Percentiles rank a stretch among this genome's conserved stretches.
Conservation (phyloP, 177 flowering plant genomes). For the Vitis hybrid region DNA sequence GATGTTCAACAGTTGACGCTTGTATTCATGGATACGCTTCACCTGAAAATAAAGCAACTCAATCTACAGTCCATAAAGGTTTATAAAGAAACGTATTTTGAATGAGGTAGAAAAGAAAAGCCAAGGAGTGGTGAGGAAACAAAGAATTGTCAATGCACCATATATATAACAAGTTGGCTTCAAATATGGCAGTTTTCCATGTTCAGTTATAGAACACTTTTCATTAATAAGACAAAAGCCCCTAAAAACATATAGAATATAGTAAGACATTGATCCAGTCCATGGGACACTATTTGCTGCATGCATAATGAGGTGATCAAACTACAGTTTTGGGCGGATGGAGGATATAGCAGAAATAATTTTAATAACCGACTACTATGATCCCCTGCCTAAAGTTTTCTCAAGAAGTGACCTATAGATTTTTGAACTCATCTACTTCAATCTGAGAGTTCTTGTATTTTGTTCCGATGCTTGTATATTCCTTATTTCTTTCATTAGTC, state of each 20-base stretch:
- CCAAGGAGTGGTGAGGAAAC: too few relatives aligned
- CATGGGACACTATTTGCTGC: too few relatives aligned
- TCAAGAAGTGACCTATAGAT: background rate
- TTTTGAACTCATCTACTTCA: background rate
- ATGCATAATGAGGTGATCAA: too few relatives aligned
- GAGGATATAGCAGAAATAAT: too few relatives aligned
- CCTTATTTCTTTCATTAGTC: background rate
- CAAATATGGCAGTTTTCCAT: background rate
- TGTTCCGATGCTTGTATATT: background rate
- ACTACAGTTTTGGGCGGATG: too few relatives aligned
- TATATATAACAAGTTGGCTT: background rate
- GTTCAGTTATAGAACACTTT: too few relatives aligned
- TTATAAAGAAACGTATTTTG: background rate
- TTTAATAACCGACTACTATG: too few relatives aligned
- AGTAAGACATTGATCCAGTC: too few relatives aligned
- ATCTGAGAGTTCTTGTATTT: background rate
- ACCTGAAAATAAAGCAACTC: constrained; percentile 50
- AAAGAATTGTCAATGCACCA: background rate
- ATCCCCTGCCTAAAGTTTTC: background rate
- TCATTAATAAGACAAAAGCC: too few relatives aligned
- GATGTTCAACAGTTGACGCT: constrained; percentile 86
- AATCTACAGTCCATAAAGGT: background rate
- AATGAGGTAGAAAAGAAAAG: too few relatives aligned
- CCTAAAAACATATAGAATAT: too few relatives aligned
- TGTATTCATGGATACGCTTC: constrained; percentile 97